Evolutionary conservation across 2,329 filamentous ascomycete species (phyloP), one percentile per base, ranked within the genome.

Genomic region (Penicillium vulpinum): DNA sequence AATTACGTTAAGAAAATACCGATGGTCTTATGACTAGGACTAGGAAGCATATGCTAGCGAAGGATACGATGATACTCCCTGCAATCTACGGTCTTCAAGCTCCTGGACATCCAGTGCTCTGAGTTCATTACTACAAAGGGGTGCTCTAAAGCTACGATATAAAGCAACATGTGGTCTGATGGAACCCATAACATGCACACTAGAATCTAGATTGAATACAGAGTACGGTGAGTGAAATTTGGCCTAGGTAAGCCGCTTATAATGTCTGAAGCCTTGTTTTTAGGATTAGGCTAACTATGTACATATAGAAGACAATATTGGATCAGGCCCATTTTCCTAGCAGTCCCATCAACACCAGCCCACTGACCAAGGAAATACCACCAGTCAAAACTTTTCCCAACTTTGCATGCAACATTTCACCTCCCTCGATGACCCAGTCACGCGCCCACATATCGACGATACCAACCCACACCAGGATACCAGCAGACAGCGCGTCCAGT

Each of bases 381-480:
- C 81, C 87, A 9, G 82, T 70, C 0, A 69, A 35, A 0, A 84
- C 85, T 55, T 79, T 81, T 0, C 78, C 28, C 1, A 80, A 36
- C 0, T 80, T 71, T 0, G 86, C 81, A 29, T 82, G 73, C 16
- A 81, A 71, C 70, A 89, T 72, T 67, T 88, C 84, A 2, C 78
- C 78, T 18, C 81, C 83, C 1, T 78, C 78, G 65, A 85, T 75
- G 64, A 88, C 82, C 89, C 89, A 92, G 68, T 92, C 89, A 39
- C 83, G 78, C 2, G 87, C 87, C 84, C 87, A 87, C 88, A 92
- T 91, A 75, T 92, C 89, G 0, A 92, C 88, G 1, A 92, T 74
- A 2, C 88, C 88, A 2, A 92, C 88, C 88, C 89, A 92, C n/a
- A 89, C 77, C 31, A 92, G 78, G 43, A 93, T 90, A 28, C 89